phyloP scores from a whole-genome alignment of 116 monocot species.

The Thalassia testudinum region DNA sequence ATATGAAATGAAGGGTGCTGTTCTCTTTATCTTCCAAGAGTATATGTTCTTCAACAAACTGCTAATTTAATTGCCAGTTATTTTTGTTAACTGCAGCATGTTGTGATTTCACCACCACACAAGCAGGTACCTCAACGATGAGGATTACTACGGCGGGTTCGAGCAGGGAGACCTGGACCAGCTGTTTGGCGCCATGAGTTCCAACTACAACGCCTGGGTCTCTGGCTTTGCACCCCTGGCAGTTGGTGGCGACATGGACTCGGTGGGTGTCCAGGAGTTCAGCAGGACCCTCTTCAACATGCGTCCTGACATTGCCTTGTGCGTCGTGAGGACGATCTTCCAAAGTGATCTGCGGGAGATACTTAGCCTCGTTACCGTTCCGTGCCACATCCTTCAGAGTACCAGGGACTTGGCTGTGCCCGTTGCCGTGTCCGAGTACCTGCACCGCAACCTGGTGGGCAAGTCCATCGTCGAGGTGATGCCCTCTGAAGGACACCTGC shows the following conservation, averaged over 20 bases:
- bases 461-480: slow-evolving; percentile 91
- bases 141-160: slow-evolving; percentile 82
- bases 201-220: slow-evolving; percentile 92
- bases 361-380: slow-evolving; percentile 41
- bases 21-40: too few species aligned
- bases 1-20: too few species aligned
- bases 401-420: slow-evolving; percentile 90
- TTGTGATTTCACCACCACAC: background rate
- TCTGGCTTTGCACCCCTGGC: slow-evolving; percentile 76
- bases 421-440: slow-evolving; percentile 65
- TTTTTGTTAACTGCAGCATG: too few species aligned
- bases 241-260: slow-evolving; percentile 91
- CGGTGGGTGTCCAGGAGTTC: slow-evolving; percentile 87
- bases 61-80: too few species aligned
- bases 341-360: slow-evolving; percentile 46
- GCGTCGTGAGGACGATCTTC: slow-evolving; percentile 77
- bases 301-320: slow-evolving; percentile 81
- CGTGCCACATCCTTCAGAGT: slow-evolving; percentile 94
- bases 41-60: too few species aligned
- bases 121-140: slow-evolving; percentile 81
- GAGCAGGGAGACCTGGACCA: slow-evolving; percentile 86
- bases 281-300: slow-evolving; percentile 96
- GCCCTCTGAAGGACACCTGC: slow-evolving; percentile 81
- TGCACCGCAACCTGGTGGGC: slow-evolving; percentile 61
- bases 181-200: slow-evolving; percentile 74